Conservation (phyloP, 106 monocot species). For the Posidonia australis region DNA sequence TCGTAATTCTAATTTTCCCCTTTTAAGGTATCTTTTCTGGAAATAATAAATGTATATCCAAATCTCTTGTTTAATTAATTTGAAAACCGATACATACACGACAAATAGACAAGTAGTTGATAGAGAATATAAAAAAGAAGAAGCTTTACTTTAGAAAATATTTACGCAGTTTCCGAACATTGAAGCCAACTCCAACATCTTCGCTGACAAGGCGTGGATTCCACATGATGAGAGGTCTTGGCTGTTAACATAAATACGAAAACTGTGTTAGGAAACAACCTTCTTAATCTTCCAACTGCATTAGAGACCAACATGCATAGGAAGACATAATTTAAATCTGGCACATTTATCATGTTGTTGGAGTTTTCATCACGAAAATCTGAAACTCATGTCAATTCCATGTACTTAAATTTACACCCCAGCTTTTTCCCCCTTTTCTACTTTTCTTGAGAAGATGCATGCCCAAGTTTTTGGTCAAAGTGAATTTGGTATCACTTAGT, state of each 20-base stretch:
- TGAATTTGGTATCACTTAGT: neutral
- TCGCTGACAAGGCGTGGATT: slow-evolving; percentile 91
- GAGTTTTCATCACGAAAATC: no score
- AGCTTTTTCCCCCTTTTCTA: no score
- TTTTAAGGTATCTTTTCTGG: no score
- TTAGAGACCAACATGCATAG: neutral
- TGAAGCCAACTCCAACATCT: slow-evolving; percentile 99
- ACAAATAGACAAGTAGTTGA: neutral
- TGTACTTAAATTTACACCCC: no score
- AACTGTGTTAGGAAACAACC: neutral
- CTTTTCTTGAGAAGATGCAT: no score
- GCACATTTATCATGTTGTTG: no score
- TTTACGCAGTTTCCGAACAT: slow-evolving; percentile 75
- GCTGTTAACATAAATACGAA: slow-evolving; percentile 31
- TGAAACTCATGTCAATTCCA: no score
- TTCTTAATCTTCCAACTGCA: neutral
- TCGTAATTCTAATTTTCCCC: no score
- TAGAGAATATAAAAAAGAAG: neutral
- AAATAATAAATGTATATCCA: no score
- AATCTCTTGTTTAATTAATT: no score
- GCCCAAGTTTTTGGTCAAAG: neutral
- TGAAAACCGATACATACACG: no score
- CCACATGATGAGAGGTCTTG: slow-evolving; percentile 97
- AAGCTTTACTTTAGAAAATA: slow-evolving; percentile 59
- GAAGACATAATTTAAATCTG: neutral